phyloP scores from a whole-genome alignment of 202 grass and related monocot genomes.

The Bolboschoenoplectus hybrid region DNA sequence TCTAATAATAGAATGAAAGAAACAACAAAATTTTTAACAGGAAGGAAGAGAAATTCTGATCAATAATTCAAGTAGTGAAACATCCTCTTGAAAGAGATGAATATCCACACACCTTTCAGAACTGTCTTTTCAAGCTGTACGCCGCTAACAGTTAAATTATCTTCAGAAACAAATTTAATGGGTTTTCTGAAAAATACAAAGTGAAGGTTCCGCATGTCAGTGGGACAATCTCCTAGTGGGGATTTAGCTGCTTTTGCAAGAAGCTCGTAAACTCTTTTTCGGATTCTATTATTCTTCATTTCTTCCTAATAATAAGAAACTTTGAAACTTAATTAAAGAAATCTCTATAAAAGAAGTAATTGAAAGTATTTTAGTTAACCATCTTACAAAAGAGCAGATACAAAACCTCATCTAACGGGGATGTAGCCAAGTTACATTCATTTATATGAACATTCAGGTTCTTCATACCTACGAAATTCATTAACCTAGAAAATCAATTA shows the following conservation, averaged over 20 bases:
- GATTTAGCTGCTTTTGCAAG: constrained; percentile 68
- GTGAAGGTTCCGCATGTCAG: constrained; percentile 63
- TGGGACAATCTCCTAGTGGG: constrained; percentile 33
- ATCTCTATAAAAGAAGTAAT: background rate
- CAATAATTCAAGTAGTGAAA: constrained; percentile 12
- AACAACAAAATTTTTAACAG: constrained; percentile 1
- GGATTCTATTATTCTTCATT: constrained; percentile 80
- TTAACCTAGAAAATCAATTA: constrained; percentile 8
- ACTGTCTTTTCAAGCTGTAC: constrained; percentile 74
- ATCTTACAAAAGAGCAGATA: constrained; percentile 34
- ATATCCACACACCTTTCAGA: constrained; percentile 60
- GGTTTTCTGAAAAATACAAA: constrained; percentile 92
- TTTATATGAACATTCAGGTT: constrained; percentile 65
- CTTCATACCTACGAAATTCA: constrained; percentile 63
- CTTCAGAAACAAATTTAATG: constrained; percentile 60
- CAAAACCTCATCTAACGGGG: constrained; percentile 70
- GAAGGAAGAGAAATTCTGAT: constrained; percentile 18
- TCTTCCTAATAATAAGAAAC: constrained; percentile 57
- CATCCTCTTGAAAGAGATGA: constrained; percentile 25
- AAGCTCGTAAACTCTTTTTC: constrained; percentile 75
- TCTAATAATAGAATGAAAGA: constrained; percentile 43
- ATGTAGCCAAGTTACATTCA: constrained; percentile 52
- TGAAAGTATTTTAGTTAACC: constrained; percentile 5
- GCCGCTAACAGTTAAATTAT: constrained; percentile 51
- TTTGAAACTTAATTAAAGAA: constrained; percentile 33